These are phyloP conservation scores for Fistulinella prunicolor DNA, from an alignment of 768 basidiomycete genomes.

Conservation along the genomic window DNA sequence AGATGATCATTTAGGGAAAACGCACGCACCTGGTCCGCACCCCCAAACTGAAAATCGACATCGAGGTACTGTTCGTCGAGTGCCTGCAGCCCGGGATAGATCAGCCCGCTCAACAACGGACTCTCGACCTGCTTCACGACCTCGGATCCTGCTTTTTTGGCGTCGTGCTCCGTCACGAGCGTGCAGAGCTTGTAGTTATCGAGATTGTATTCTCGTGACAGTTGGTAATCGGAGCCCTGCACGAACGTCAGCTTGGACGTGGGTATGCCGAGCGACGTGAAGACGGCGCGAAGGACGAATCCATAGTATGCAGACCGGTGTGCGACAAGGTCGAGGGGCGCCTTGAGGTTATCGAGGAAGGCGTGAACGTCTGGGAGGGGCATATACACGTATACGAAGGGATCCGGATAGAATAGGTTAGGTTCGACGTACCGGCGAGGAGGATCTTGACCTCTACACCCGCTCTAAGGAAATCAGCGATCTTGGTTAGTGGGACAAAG, in stretches of 20 bases:
- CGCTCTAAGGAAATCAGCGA: conserved; percentile 92
- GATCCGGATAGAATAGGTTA: background rate
- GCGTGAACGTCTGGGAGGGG: conserved; percentile 77
- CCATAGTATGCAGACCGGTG: conserved; percentile 92
- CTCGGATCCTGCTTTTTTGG: conserved; percentile 97
- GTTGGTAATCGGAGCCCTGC: conserved; percentile 89
- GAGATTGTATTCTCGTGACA: conserved; percentile 86
- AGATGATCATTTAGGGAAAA: background rate
- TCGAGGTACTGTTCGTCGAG: conserved; percentile 96
- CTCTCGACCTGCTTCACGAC: conserved; percentile 98
- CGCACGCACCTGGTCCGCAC: conserved; percentile 83
- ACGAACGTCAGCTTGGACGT: conserved; percentile 81
- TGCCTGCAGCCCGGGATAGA: conserved; percentile 96
- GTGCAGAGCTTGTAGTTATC: conserved; percentile 93
- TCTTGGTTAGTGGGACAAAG: conserved; percentile 92
- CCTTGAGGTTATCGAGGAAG: conserved; percentile 96
- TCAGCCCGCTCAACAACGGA: conserved; percentile 82
- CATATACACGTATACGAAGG: background rate
- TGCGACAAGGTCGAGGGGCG: conserved; percentile 86
- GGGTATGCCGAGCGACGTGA: conserved; percentile 88
- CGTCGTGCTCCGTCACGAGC: conserved; percentile 93
- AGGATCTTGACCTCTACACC: conserved; percentile 87
- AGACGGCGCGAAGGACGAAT: conserved; percentile 74
- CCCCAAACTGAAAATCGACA: conserved; percentile 97
- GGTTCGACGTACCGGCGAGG: conserved; percentile 58